Conservation (phyloP, 805 yeast species). For the Lachancea kluyveri region DNA sequence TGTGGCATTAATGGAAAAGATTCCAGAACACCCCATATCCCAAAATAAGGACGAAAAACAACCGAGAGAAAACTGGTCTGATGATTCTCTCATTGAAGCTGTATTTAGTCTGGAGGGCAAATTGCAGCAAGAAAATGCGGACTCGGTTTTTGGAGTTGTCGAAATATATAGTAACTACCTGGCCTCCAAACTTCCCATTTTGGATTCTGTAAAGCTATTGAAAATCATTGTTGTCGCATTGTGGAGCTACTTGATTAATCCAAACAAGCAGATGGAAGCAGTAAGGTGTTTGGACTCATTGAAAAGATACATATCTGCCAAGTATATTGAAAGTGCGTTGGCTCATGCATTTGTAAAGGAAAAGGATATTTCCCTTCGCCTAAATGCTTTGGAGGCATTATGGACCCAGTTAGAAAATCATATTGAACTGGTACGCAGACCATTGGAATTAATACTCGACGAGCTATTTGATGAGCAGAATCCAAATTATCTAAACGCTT, state of each 20-base stretch:
- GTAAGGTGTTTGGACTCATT: constrained; percentile 60
- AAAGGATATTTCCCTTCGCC: constrained; percentile 34
- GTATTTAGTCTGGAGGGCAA: constrained; percentile 15
- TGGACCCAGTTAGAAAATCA: constrained; percentile 64
- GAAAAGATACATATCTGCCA: constrained; percentile 44
- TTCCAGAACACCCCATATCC: constrained; percentile 36
- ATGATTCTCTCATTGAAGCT: constrained; percentile 29
- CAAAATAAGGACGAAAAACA: constrained; percentile 10
- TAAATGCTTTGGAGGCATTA: constrained; percentile 53
- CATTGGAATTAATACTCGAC: constrained; percentile 64
- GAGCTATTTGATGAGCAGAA: constrained; percentile 42
- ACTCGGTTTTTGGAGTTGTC: constrained; percentile 25
- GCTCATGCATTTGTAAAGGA: constrained; percentile 46
- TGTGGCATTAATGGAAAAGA: constrained; percentile 35
- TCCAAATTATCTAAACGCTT: constrained; percentile 37
- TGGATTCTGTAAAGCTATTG: constrained; percentile 19
- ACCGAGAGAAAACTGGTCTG: constrained; percentile 24
- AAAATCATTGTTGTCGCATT: constrained; percentile 34
- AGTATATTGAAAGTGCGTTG: constrained; percentile 68
- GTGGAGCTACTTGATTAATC: constrained; percentile 49
- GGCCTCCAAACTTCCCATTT: constrained; percentile 18
- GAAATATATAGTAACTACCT: constrained; percentile 29
- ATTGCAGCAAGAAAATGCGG: constrained; percentile 9
- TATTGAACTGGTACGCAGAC: constrained; percentile 41
- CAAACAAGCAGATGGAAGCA: constrained; percentile 60